phyloP scores from a whole-genome alignment of 257 asterid genomes.

The Fraxinus anomala region DNA sequence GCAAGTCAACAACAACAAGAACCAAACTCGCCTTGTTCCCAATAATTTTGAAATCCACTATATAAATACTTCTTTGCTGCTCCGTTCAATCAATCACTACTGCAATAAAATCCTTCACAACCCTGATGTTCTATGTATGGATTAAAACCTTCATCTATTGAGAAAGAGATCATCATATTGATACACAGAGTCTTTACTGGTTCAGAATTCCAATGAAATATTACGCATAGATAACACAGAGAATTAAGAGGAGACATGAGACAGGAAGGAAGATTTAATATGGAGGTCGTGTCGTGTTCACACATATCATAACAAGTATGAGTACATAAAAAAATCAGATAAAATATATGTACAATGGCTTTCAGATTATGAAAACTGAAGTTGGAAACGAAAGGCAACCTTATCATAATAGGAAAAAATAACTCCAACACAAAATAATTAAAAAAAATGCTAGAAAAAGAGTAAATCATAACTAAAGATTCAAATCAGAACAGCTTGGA shows the following conservation, averaged over 20 bases:
- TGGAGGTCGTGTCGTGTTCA: neutral
- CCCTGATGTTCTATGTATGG: neutral
- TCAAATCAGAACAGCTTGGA: neutral
- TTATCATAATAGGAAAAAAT: neutral
- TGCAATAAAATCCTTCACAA: neutral
- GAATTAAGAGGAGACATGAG: neutral
- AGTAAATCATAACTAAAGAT: neutral
- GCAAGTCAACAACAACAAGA: neutral
- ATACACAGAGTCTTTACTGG: neutral
- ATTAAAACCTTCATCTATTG: neutral
- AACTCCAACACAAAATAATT: constrained; percentile 4
- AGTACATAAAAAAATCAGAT: too few relatives aligned
- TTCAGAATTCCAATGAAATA: neutral
- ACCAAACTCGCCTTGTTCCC: neutral
- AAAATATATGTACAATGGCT: neutral
- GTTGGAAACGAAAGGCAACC: neutral
- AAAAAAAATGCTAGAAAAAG: neutral
- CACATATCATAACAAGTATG: neutral
- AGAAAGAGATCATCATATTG: neutral
- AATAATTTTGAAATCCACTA: neutral
- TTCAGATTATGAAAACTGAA: neutral
- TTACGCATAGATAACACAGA: neutral
- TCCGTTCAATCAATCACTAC: neutral
- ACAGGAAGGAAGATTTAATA: constrained; percentile 2
- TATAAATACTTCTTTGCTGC: neutral